phyloP scores from a whole-genome alignment of 371 early-diverging fungal species.

The Rhizopus sp. region DNA sequence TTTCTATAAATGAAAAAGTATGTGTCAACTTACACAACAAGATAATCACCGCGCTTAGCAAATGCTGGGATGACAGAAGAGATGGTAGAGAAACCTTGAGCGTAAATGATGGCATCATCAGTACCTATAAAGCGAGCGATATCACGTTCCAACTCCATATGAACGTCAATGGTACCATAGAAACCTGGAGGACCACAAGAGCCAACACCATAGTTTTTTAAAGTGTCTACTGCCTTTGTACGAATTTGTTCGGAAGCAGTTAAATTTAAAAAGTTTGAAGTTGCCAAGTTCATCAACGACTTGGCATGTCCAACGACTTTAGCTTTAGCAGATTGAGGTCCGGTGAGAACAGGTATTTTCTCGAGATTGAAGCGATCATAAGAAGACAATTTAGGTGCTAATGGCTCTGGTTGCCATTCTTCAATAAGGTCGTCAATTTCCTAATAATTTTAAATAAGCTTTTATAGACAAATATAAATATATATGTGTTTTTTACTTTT shows the following conservation, averaged over 20 bases:
- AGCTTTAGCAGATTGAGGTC: slow-evolving; percentile 63
- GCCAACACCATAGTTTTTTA: slow-evolving; percentile 98
- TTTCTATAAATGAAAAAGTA: slow-evolving; percentile 30
- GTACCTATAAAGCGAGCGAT: slow-evolving; percentile 90
- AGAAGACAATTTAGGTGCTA: slow-evolving; percentile 79
- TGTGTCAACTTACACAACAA: slow-evolving; percentile 72
- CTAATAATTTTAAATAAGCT: slow-evolving; percentile 7
- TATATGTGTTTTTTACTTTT: slow-evolving; percentile 55
- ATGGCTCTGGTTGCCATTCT: slow-evolving; percentile 97
- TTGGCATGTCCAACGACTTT: slow-evolving; percentile 56
- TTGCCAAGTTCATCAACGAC: slow-evolving; percentile 79
- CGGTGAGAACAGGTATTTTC: slow-evolving; percentile 74
- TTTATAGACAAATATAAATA: not conserved
- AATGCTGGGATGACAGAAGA: slow-evolving; percentile 98
- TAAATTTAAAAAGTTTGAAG: slow-evolving; percentile 88
- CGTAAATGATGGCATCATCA: slow-evolving; percentile 95
- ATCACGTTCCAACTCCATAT: slow-evolving; percentile 93
- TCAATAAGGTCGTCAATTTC: slow-evolving; percentile 83
- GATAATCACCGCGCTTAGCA: slow-evolving; percentile 94
- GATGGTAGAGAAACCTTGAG: slow-evolving; percentile 96
- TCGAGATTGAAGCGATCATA: slow-evolving; percentile 79
- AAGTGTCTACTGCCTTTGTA: slow-evolving; percentile 84
- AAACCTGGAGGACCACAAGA: slow-evolving; percentile 99
- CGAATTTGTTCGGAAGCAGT: slow-evolving; percentile 75
- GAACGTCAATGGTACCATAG: slow-evolving; percentile 99